Evolutionary conservation across 1,139 yeast genomes (phyloP).

Genomic region (Arxiozyma slooffiae): DNA sequence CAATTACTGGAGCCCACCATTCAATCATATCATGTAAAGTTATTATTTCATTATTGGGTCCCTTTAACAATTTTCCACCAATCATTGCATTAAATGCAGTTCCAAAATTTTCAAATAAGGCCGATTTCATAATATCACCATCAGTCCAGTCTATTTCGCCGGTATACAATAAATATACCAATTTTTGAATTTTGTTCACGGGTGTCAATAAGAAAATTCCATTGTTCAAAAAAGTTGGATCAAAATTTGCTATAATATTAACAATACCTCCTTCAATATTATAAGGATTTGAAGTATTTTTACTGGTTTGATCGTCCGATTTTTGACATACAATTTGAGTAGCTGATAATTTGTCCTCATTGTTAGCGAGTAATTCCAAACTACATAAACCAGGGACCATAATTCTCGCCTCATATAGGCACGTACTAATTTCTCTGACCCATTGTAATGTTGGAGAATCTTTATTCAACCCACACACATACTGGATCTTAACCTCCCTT

Average conservation of each 20-base stretch:
- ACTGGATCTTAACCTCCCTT: conserved; percentile 55
- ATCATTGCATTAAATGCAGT: conserved; percentile 17
- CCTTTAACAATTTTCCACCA: conserved; percentile 11
- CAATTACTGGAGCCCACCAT: conserved; percentile 21
- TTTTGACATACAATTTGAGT: conserved; percentile 14
- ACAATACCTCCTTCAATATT: conserved; percentile 6
- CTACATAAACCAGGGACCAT: conserved; percentile 52
- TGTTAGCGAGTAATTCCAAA: conserved; percentile 21
- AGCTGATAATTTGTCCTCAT: conserved; percentile 19
- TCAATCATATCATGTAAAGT: conserved; percentile 14
- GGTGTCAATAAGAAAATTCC: conserved; percentile 20
- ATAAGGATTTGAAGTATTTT: neutral
- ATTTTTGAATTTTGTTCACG: conserved; percentile 4
- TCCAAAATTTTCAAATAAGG: conserved; percentile 11
- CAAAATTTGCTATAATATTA: conserved; percentile 15
- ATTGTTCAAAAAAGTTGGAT: conserved; percentile 20
- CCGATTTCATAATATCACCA: neutral
- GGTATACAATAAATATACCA: conserved; percentile 15
- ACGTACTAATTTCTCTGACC: conserved; percentile 58
- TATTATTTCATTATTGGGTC: conserved; percentile 13
- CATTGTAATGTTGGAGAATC: conserved; percentile 32
- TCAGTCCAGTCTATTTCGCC: conserved; percentile 8
- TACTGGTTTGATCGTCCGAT: neutral
- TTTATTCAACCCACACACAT: conserved; percentile 48
- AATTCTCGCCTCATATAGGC: conserved; percentile 58